A percentile compares a stretch with the other conserved stretches of the same genome.
Evolutionary conservation across 805 yeast genomes (phyloP).

Genomic region (Suhomyces emberorum): DNA sequence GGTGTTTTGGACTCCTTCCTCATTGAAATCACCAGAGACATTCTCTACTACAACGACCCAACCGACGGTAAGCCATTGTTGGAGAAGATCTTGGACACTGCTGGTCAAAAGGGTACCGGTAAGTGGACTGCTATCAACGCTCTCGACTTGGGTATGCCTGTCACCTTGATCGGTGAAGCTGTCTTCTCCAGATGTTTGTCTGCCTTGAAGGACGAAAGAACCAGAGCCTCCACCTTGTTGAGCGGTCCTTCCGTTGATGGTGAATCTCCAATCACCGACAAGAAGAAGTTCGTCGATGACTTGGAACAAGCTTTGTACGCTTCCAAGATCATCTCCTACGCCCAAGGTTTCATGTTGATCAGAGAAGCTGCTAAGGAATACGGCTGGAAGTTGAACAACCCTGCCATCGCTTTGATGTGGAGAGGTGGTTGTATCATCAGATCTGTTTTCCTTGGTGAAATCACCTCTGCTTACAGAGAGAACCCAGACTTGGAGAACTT

Average conservation of each 20-base stretch:
- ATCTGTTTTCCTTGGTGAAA: conserved; percentile 96
- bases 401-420: conserved; percentile 99
- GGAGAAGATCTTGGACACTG: conserved; percentile 94
- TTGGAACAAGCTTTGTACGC: conserved; percentile 98
- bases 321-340: conserved; percentile 96
- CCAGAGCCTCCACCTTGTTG: conserved; percentile 72
- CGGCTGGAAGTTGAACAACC: conserved; percentile 96
- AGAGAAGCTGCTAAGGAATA: conserved; percentile 97
- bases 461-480: conserved; percentile 93
- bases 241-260: conserved; percentile 73
- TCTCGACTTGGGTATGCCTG: conserved; percentile 96
- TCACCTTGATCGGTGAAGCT: conserved; percentile 97
- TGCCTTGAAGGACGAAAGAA: conserved; percentile 88
- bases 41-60: conserved; percentile 79
- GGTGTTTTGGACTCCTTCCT: conserved; percentile 98
- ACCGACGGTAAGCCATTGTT: conserved; percentile 88
- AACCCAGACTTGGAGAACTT: conserved; percentile 92
- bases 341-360: conserved; percentile 99
- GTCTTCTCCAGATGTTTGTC: conserved; percentile 96
- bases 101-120: conserved; percentile 99
- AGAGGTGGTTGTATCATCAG: conserved; percentile 99
- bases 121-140: conserved; percentile 99
- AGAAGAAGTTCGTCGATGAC: conserved; percentile 80
- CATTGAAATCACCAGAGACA: conserved; percentile 94
- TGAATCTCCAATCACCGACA: conserved; percentile 65